These are phyloP conservation scores for Volvox reticuliferus DNA, from an alignment of 139 green algal species.

Conservation along the genomic window DNA sequence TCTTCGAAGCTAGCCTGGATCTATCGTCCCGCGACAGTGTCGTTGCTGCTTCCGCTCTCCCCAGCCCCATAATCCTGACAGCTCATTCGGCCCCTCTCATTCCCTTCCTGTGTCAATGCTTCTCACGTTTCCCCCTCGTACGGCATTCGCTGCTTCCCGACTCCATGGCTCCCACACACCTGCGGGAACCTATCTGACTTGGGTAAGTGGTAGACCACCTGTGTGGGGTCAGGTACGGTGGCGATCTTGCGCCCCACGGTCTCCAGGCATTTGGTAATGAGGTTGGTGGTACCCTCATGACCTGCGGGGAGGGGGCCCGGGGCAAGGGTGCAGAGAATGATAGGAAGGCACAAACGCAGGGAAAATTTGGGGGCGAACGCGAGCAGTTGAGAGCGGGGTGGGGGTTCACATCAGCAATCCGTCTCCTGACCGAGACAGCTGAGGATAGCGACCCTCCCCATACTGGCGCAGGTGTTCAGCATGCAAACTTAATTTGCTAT, in stretches of 20 bases:
- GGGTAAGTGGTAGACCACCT: conserved; percentile 97
- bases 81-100: too few relatives aligned
- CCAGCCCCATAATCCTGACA: neutral
- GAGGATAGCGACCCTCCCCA: too few relatives aligned
- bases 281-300: conserved; percentile 91
- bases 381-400: too few relatives aligned
- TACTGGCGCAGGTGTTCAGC: too few relatives aligned
- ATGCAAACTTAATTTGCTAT: too few relatives aligned
- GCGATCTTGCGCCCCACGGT: conserved; percentile 86
- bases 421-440: too few relatives aligned
- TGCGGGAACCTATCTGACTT: conserved; percentile 71
- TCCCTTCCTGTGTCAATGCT: neutral
- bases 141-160: neutral
- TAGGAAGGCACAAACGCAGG: neutral
- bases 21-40: neutral
- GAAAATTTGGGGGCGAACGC: too few relatives aligned
- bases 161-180: conserved; percentile 42
- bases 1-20: too few relatives aligned
- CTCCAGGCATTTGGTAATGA: conserved; percentile 92
- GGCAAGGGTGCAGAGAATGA: neutral
- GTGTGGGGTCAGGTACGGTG: conserved; percentile 91
- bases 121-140: neutral
- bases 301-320: neutral
- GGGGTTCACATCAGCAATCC: too few relatives aligned
- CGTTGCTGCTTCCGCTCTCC: neutral